Conservation (phyloP, 2,329 filamentous ascomycete genomes). For the Talaromyces sp. region DNA sequence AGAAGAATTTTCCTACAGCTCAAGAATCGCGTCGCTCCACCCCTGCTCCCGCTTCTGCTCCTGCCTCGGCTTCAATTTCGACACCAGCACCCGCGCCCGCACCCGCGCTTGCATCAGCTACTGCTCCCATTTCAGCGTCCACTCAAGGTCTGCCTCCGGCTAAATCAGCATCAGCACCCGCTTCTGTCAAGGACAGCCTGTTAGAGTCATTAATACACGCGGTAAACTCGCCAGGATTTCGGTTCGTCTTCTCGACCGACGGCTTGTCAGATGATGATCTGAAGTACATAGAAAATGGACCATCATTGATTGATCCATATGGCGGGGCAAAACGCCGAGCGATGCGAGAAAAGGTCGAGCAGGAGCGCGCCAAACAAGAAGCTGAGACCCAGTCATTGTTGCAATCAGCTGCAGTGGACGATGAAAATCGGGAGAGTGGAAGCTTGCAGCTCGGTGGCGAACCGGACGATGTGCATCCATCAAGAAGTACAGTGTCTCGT, state of each 20-base stretch:
- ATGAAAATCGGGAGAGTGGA: conserved; percentile 74
- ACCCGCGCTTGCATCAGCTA: neutral
- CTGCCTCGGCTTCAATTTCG: conserved; percentile 12
- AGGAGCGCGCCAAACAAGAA: conserved; percentile 54
- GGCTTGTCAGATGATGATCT: conserved; percentile 48
- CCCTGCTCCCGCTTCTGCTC: conserved; percentile 23
- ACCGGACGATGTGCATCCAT: conserved; percentile 71
- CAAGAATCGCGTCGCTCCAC: conserved; percentile 28
- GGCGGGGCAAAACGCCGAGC: conserved; percentile 78
- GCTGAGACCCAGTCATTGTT: conserved; percentile 52
- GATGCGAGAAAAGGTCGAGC: conserved; percentile 68
- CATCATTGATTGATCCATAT: conserved; percentile 75
- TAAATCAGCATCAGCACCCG: conserved; percentile 21
- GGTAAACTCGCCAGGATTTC: conserved; percentile 49
- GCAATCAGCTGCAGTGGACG: conserved; percentile 58
- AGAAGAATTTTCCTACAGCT: conserved; percentile 27
- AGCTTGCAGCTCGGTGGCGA: conserved; percentile 90
- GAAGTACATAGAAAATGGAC: conserved; percentile 56
- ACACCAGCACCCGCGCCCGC: conserved; percentile 22
- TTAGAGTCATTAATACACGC: conserved; percentile 45
- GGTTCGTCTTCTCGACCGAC: conserved; percentile 52
- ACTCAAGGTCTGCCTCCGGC: conserved; percentile 24
- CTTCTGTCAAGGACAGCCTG: conserved; percentile 27
- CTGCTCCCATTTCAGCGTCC: conserved; percentile 23
- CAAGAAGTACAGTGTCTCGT: conserved; percentile 43